Conservation (phyloP, 805 yeast species). For the Candida nonsorbophila region DNA sequence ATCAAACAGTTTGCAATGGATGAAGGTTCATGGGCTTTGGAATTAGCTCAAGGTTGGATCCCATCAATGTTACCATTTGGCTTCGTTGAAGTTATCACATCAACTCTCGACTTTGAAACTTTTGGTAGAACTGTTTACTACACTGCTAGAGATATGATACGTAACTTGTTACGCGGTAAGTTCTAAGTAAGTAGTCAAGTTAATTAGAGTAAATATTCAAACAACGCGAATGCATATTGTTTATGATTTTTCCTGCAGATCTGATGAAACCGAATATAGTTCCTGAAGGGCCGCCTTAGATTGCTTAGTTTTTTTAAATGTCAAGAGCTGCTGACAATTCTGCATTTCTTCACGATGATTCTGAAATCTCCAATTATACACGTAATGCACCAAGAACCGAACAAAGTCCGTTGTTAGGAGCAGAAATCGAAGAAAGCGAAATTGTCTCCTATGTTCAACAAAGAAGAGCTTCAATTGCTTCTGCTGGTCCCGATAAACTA, state of each 20-base stretch:
- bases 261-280: too few species aligned
- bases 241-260: too few species aligned
- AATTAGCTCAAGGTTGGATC: conserved; percentile 97
- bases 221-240: background rate
- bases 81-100: conserved; percentile 67
- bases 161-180: conserved; percentile 65
- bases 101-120: conserved; percentile 75
- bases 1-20: conserved; percentile 87
- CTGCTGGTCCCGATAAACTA: conserved; percentile 19
- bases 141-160: conserved; percentile 75
- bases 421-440: conserved; percentile 27
- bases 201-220: background rate
- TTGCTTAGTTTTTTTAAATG: too few species aligned
- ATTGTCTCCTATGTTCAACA: conserved; percentile 33
- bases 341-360: background rate
- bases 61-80: conserved; percentile 98
- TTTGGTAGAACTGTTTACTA: conserved; percentile 63
- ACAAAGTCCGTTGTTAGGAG: conserved; percentile 2
- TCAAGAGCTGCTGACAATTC: too few species aligned
- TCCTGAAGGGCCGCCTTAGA: too few species aligned
- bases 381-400: conserved; percentile 1
- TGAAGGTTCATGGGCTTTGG: conserved; percentile 78
- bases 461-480: conserved; percentile 33
- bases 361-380: background rate
- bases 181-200: conserved; percentile 32